Percentiles rank a stretch among this genome's conserved stretches.
phyloP scores from a whole-genome alignment of 805 yeast species.

The Wickerhamiella occidentalis region DNA sequence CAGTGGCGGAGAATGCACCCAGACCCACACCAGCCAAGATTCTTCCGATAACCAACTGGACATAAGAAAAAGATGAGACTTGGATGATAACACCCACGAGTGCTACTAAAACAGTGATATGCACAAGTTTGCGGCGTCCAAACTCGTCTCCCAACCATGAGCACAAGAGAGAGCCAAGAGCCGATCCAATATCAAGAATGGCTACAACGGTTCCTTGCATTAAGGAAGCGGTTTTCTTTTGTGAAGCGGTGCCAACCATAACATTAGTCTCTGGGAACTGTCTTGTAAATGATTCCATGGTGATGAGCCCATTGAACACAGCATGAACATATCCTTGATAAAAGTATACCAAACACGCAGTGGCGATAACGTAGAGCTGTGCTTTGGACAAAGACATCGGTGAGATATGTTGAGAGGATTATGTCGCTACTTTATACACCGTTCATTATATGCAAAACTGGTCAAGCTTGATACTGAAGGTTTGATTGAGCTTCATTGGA shows the following conservation, averaged over 20 bases:
- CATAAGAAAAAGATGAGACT: conserved; percentile 40
- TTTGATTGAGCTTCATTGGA: conserved; percentile 2
- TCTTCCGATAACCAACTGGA: conserved; percentile 61
- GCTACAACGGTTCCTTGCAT: conserved; percentile 27
- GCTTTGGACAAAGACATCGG: not conserved
- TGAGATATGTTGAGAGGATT: not conserved
- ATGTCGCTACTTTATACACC: not conserved
- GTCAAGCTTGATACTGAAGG: not conserved
- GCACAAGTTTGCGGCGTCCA: conserved; percentile 46
- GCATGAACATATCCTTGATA: conserved; percentile 58
- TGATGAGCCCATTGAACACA: conserved; percentile 36
- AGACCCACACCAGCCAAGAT: conserved; percentile 56
- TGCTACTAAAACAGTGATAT: conserved; percentile 35
- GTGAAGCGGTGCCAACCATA: conserved; percentile 11
- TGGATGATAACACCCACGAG: conserved; percentile 51
- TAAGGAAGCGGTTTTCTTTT: conserved; percentile 15
- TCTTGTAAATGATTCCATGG: conserved; percentile 17
- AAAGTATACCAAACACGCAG: conserved; percentile 20
- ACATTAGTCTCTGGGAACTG: conserved; percentile 24
- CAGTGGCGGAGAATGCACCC: conserved; percentile 59
- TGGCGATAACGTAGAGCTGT: conserved; percentile 10
- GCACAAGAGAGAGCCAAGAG: conserved; percentile 50
- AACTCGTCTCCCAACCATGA: conserved; percentile 42
- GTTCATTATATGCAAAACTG: not conserved
- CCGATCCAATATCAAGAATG: conserved; percentile 55